A percentile compares a stretch with the other conserved stretches of the same genome.
These are phyloP conservation scores for Pseudogymnoascus sp. DNA, from an alignment of 2,329 filamentous ascomycete genomes.

Conservation along the genomic window DNA sequence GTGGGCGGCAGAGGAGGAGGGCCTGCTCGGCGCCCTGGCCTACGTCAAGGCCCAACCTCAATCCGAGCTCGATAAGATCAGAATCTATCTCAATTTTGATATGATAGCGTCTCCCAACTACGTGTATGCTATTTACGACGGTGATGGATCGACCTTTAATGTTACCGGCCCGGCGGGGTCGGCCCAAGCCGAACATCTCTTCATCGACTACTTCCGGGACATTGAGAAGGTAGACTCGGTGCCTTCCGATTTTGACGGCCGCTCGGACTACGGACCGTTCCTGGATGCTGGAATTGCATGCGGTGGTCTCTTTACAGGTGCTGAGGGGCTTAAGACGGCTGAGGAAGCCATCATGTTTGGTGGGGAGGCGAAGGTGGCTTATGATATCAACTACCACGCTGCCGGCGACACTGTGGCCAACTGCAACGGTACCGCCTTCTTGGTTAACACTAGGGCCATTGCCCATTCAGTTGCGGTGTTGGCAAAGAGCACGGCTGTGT, in stretches of 20 bases:
- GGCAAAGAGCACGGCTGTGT: conserved; percentile 39
- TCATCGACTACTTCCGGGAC: conserved; percentile 42
- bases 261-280: conserved; percentile 54
- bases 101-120: conserved; percentile 60
- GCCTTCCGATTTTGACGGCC: conserved; percentile 47
- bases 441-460: conserved; percentile 48
- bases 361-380: conserved; percentile 45
- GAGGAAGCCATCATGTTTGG: conserved; percentile 47
- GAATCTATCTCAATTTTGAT: conserved; percentile 56
- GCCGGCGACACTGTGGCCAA: conserved; percentile 47
- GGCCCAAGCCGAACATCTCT: conserved; percentile 45
- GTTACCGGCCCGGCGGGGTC: conserved; percentile 47
- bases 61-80: conserved; percentile 47
- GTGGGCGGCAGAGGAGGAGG: conserved; percentile 59
- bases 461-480: conserved; percentile 46
- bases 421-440: conserved; percentile 45
- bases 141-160: conserved; percentile 49
- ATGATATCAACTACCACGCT: conserved; percentile 51
- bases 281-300: conserved; percentile 47
- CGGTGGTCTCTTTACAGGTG: conserved; percentile 53
- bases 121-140: conserved; percentile 46
- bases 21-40: conserved; percentile 52
- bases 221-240: conserved; percentile 36
- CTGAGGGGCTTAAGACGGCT: conserved; percentile 50
- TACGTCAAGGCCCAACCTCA: conserved; percentile 45